phyloP scores from a whole-genome alignment of 177 flowering plant genomes.

The Vitis hybrid region DNA sequence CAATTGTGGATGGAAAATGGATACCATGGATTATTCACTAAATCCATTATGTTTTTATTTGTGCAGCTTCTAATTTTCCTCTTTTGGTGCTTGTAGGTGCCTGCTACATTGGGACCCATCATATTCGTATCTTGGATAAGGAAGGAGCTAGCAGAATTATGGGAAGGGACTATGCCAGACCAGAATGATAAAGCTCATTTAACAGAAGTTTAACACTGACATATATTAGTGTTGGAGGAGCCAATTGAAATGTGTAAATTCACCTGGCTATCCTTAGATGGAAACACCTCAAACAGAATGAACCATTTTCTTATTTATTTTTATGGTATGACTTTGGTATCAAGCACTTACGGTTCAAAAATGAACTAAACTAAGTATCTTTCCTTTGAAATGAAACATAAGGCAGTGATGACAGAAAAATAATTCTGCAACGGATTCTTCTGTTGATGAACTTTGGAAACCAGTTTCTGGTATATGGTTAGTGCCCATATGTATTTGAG shows the following conservation, averaged over 20 bases:
- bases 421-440: too few relatives aligned
- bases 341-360: too few relatives aligned
- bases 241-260: conserved; percentile 15
- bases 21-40: background rate
- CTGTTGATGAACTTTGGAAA: too few relatives aligned
- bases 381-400: too few relatives aligned
- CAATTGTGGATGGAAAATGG: background rate
- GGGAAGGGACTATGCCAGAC: conserved; percentile 68
- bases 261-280: too few relatives aligned
- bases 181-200: conserved; percentile 51
- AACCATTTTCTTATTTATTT: too few relatives aligned
- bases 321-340: too few relatives aligned
- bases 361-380: too few relatives aligned
- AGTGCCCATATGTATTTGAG: too few relatives aligned
- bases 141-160: conserved; percentile 69
- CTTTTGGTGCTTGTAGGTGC: conserved; percentile 55
- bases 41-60: background rate
- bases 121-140: conserved; percentile 69
- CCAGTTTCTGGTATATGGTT: too few relatives aligned
- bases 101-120: conserved; percentile 85
- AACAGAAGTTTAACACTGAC: conserved; percentile 44
- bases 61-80: background rate
- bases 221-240: background rate
- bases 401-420: too few relatives aligned
- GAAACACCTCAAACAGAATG: too few relatives aligned